Evolutionary conservation across 148 eudicot species (phyloP).

Genomic region (Rhododendron simsii): DNA sequence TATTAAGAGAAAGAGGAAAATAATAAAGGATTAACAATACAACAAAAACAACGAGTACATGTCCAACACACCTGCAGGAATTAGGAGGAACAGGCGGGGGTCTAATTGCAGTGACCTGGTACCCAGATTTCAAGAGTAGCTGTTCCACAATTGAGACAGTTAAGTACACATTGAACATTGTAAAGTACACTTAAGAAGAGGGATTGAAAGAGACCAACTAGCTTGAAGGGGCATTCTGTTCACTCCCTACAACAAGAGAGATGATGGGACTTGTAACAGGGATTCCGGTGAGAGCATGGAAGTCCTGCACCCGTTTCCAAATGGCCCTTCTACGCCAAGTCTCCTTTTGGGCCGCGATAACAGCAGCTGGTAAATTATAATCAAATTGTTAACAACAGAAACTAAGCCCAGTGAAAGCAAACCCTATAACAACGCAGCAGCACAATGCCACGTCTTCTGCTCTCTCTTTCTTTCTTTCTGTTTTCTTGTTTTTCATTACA

Average conservation of each 20-base stretch:
- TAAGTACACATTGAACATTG: neutral
- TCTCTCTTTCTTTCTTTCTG: no score
- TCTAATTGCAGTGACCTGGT: conserved; percentile 88
- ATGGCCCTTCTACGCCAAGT: conserved; percentile 78
- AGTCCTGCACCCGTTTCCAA: conserved; percentile 74
- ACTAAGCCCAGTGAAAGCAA: neutral
- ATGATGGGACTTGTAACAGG: conserved; percentile 74
- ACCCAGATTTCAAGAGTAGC: conserved; percentile 81
- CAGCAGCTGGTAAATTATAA: conserved; percentile 60
- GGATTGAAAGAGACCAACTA: conserved; percentile 51
- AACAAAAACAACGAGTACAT: neutral
- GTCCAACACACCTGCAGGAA: conserved; percentile 75
- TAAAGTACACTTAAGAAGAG: neutral
- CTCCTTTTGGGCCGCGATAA: conserved; percentile 68
- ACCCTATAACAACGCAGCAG: neutral
- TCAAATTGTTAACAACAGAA: conserved; percentile 12
- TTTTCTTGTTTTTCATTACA: neutral
- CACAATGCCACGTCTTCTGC: neutral
- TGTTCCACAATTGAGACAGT: conserved; percentile 24
- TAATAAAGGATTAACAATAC: neutral
- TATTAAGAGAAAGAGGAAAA: neutral
- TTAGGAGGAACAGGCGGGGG: conserved; percentile 97
- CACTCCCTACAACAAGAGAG: conserved; percentile 80
- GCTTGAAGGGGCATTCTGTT: conserved; percentile 75
- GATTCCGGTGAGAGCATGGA: conserved; percentile 65